Percentiles rank a stretch among this genome's conserved stretches.
Conservation (phyloP, 441 rosid genomes). For the Eutrema salsugineum region DNA sequence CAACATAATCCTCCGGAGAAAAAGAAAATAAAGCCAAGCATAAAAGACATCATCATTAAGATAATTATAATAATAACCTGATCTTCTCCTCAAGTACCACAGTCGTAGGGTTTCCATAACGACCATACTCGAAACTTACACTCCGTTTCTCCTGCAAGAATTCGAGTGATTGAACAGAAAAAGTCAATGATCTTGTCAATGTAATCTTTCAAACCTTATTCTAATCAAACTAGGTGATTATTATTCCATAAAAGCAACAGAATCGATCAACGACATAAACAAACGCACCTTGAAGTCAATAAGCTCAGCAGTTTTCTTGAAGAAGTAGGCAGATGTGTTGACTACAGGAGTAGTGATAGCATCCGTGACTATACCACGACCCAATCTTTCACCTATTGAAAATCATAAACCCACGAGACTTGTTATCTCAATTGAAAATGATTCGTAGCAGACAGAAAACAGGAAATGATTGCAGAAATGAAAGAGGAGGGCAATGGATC, state of each 20-base stretch:
- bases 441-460: background rate
- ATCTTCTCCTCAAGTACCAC: slow-evolving; percentile 77
- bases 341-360: slow-evolving; percentile 95
- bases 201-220: background rate
- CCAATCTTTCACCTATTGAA: slow-evolving; percentile 81
- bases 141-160: slow-evolving; percentile 69
- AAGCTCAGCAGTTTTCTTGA: slow-evolving; percentile 78
- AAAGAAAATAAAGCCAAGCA: background rate
- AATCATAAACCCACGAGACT: background rate
- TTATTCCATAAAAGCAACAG: background rate
- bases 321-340: slow-evolving; percentile 91
- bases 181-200: slow-evolving; percentile 2
- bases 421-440: background rate
- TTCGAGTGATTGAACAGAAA: background rate
- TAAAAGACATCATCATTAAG: background rate
- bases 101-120: slow-evolving; percentile 98
- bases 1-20: background rate
- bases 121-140: slow-evolving; percentile 89
- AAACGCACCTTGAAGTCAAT: slow-evolving; percentile 80
- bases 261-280: background rate
- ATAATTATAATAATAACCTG: slow-evolving; percentile 44
- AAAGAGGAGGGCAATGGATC: background rate
- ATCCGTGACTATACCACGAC: slow-evolving; percentile 94
- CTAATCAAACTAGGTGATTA: background rate
- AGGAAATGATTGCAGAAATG: background rate